Percentiles rank a stretch among this genome's conserved stretches.
These are phyloP conservation scores for Pyrenochaeta sp. DNA, from an alignment of 2,329 filamentous ascomycete genomes.

Conservation along the genomic window DNA sequence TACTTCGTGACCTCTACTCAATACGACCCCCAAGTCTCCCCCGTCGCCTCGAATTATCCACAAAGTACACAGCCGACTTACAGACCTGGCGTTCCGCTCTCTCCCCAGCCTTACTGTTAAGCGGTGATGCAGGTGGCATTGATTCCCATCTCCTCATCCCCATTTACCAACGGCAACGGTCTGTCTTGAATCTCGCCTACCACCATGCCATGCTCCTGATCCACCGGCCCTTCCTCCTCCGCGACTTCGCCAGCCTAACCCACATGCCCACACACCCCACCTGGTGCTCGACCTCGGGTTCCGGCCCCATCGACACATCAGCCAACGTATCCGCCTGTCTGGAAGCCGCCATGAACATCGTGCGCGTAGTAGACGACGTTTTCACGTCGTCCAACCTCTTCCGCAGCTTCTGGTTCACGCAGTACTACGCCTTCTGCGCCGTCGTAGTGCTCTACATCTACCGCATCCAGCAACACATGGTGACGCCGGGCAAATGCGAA, in stretches of 20 bases:
- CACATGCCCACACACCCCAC: slow-evolving; percentile 33
- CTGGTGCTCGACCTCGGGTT: slow-evolving; percentile 11
- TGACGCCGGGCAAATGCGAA: slow-evolving; percentile 58
- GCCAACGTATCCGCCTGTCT: slow-evolving; percentile 56
- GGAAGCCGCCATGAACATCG: slow-evolving; percentile 55
- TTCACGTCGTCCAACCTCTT: slow-evolving; percentile 52
- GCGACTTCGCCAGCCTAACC: slow-evolving; percentile 49
- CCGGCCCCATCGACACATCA: slow-evolving; percentile 25
- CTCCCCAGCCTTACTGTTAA: slow-evolving; percentile 51
- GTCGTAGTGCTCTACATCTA: slow-evolving; percentile 63
- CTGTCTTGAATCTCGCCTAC: slow-evolving; percentile 62
- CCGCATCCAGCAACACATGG: slow-evolving; percentile 58
- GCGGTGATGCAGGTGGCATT: slow-evolving; percentile 40
- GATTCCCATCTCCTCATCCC: slow-evolving; percentile 56
- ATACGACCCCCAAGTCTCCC: slow-evolving; percentile 45
- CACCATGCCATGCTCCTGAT: slow-evolving; percentile 64
- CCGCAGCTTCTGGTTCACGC: slow-evolving; percentile 61
- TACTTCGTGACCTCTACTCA: slow-evolving; percentile 56
- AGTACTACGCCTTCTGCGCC: slow-evolving; percentile 63
- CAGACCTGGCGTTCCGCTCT: slow-evolving; percentile 56
- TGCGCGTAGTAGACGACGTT: slow-evolving; percentile 55
- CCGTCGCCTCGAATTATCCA: slow-evolving; percentile 47
- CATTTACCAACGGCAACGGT: slow-evolving; percentile 62
- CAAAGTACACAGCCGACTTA: slow-evolving; percentile 53
- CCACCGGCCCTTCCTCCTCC: slow-evolving; percentile 62